phyloP scores from a whole-genome alignment of 1,284 basidiomycete species.

The Singerocomus rubriflavus region DNA sequence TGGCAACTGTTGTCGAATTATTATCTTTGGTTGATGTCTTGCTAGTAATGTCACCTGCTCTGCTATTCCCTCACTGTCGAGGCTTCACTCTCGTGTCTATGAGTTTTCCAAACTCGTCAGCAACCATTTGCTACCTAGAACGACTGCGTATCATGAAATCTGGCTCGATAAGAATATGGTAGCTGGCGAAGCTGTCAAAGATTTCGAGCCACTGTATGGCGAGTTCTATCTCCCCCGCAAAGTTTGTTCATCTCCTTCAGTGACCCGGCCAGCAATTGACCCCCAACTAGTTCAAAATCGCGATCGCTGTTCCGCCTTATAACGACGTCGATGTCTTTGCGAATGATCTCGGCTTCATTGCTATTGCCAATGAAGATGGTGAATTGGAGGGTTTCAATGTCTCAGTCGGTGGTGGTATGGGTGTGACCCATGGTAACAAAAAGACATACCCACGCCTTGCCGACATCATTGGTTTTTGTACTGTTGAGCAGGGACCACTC shows the following conservation, averaged over 20 bases:
- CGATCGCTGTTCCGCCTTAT: constrained; percentile 92
- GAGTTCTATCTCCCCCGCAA: constrained; percentile 96
- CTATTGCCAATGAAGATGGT: constrained; percentile 75
- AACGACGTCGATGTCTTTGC: constrained; percentile 98
- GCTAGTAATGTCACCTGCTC: constrained; percentile 88
- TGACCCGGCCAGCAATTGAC: constrained; percentile 12
- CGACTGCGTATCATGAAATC: constrained; percentile 97
- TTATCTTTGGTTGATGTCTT: constrained; percentile 7
- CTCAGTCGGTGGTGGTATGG: constrained; percentile 94
- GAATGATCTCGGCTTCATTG: constrained; percentile 95
- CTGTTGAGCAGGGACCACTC: constrained; percentile 79
- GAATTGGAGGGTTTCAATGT: constrained; percentile 89
- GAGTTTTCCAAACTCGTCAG: constrained; percentile 86
- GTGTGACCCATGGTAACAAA: constrained; percentile 98
- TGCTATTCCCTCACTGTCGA: constrained; percentile 85
- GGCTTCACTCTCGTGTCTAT: constrained; percentile 82
- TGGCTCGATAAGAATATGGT: constrained; percentile 98
- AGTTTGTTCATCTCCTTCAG: constrained; percentile 38
- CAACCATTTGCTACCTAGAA: constrained; percentile 85
- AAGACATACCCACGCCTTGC: constrained; percentile 95
- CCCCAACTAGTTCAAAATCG: constrained; percentile 85
- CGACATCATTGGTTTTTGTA: constrained; percentile 91
- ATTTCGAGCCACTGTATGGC: constrained; percentile 95
- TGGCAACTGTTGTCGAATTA: constrained; percentile 5
- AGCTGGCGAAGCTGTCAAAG: constrained; percentile 86